Percentiles rank a stretch among this genome's conserved stretches.
Conservation (phyloP, 2,329 filamentous ascomycete species). For the Penicillium decumbens region DNA sequence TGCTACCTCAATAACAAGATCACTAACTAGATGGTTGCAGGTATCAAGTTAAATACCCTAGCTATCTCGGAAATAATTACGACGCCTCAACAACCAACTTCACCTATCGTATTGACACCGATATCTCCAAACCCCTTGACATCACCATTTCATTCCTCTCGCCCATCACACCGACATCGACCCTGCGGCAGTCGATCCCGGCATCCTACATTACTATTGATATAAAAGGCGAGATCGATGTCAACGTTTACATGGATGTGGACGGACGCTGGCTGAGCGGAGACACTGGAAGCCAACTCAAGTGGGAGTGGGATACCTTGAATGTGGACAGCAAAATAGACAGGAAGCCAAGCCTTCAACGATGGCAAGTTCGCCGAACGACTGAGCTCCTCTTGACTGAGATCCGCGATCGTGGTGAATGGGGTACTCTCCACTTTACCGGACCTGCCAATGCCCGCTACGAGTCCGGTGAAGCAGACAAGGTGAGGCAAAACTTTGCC, state of each 20-base stretch:
- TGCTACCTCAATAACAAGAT: background rate
- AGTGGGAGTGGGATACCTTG: constrained; percentile 60
- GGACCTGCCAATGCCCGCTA: constrained; percentile 64
- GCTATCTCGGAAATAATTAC: constrained; percentile 59
- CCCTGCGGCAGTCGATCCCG: constrained; percentile 74
- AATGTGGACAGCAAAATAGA: constrained; percentile 37
- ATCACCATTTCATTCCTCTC: constrained; percentile 64
- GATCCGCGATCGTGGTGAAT: constrained; percentile 69
- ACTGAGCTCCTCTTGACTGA: constrained; percentile 69
- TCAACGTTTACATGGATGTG: constrained; percentile 61
- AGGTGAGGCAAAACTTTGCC: constrained; percentile 66
- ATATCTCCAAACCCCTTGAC: constrained; percentile 43
- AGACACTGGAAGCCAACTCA: constrained; percentile 62
- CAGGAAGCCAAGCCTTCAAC: constrained; percentile 39
- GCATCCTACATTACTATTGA: constrained; percentile 71
- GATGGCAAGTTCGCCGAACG: constrained; percentile 42
- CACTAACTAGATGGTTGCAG: constrained; percentile 29
- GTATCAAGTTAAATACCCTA: constrained; percentile 56
- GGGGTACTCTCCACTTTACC: constrained; percentile 75
- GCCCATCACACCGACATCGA: constrained; percentile 75
- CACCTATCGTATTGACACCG: constrained; percentile 56
- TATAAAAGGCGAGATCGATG: constrained; percentile 61
- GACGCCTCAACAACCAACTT: constrained; percentile 68
- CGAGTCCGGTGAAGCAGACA: constrained; percentile 64
- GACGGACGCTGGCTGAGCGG: constrained; percentile 81